Evolutionary conservation across 2,329 filamentous ascomycete genomes (phyloP).

Genomic region (Venturia aucupariae): DNA sequence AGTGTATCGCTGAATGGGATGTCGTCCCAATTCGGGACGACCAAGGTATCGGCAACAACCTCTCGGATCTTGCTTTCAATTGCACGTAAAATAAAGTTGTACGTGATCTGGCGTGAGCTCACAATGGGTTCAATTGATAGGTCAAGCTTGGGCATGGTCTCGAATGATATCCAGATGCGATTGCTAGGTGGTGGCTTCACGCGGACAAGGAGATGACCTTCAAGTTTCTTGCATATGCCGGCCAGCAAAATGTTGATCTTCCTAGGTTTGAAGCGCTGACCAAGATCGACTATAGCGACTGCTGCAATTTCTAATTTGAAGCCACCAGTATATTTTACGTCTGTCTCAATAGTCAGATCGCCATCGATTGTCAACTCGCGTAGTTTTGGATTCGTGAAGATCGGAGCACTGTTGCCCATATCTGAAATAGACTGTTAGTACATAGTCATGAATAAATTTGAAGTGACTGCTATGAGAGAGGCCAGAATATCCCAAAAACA

Average conservation of each 20-base stretch:
- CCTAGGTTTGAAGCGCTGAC: constrained; percentile 75
- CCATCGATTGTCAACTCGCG: constrained; percentile 88
- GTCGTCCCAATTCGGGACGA: constrained; percentile 94
- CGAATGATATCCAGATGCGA: constrained; percentile 90
- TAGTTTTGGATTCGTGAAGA: constrained; percentile 78
- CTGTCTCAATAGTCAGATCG: constrained; percentile 77
- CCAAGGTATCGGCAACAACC: constrained; percentile 83
- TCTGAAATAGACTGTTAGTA: constrained; percentile 31
- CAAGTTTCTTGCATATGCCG: constrained; percentile 72
- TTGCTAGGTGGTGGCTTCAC: constrained; percentile 96
- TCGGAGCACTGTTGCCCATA: constrained; percentile 77
- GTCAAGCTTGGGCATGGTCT: constrained; percentile 87
- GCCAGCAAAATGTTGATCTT: constrained; percentile 86
- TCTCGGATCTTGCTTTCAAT: constrained; percentile 95
- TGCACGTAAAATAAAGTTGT: constrained; percentile 79
- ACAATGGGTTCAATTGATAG: constrained; percentile 94
- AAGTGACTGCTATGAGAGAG: background rate
- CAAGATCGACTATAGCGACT: constrained; percentile 86
- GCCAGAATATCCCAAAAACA: background rate
- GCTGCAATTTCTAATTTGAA: constrained; percentile 84
- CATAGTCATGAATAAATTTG: background rate
- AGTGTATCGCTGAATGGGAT: constrained; percentile 80
- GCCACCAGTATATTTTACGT: constrained; percentile 81
- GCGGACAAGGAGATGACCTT: constrained; percentile 75
- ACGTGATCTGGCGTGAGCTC: constrained; percentile 90